These are phyloP conservation scores for Grigorovia humatica DNA, from an alignment of 805 yeast genomes.

Conservation along the genomic window DNA sequence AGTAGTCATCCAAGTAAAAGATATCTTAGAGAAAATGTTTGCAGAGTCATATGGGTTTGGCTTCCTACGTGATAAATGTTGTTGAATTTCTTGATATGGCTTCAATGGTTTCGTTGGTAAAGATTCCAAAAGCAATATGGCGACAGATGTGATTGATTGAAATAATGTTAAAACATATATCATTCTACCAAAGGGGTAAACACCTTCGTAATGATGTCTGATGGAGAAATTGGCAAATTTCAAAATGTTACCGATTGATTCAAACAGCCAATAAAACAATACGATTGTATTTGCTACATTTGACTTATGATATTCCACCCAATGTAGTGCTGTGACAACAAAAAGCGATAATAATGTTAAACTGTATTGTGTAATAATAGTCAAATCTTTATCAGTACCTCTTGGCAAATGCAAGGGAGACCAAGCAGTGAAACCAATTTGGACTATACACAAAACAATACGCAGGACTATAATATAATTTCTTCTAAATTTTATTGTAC, in stretches of 20 bases:
- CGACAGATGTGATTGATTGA: slow-evolving; percentile 24
- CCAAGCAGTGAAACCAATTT: slow-evolving; percentile 23
- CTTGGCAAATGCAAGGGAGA: slow-evolving; percentile 15
- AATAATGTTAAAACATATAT: slow-evolving; percentile 27
- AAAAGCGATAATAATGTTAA: slow-evolving; percentile 31
- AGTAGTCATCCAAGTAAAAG: slow-evolving; percentile 87
- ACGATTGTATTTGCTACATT: slow-evolving; percentile 57
- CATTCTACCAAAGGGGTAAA: slow-evolving; percentile 19
- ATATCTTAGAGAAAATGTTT: slow-evolving; percentile 62
- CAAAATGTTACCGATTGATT: slow-evolving; percentile 37
- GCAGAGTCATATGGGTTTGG: slow-evolving; percentile 33
- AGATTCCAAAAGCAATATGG: slow-evolving; percentile 30
- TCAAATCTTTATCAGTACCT: slow-evolving; percentile 11
- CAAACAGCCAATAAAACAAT: slow-evolving; percentile 66
- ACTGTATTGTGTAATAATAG: slow-evolving; percentile 15
- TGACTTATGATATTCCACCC: slow-evolving; percentile 59
- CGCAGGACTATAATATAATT: slow-evolving; percentile 31
- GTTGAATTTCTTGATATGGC: slow-evolving; percentile 34
- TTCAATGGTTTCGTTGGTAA: slow-evolving; percentile 31
- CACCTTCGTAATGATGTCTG: slow-evolving; percentile 26
- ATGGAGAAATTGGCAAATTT: slow-evolving; percentile 33
- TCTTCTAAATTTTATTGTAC: slow-evolving; percentile 29
- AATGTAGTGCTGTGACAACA: slow-evolving; percentile 50
- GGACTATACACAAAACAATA: slow-evolving; percentile 25
- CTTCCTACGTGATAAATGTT: slow-evolving; percentile 22